phyloP scores from a whole-genome alignment of 495 filamentous ascomycete genomes.

The Aspergillus sparsus region DNA sequence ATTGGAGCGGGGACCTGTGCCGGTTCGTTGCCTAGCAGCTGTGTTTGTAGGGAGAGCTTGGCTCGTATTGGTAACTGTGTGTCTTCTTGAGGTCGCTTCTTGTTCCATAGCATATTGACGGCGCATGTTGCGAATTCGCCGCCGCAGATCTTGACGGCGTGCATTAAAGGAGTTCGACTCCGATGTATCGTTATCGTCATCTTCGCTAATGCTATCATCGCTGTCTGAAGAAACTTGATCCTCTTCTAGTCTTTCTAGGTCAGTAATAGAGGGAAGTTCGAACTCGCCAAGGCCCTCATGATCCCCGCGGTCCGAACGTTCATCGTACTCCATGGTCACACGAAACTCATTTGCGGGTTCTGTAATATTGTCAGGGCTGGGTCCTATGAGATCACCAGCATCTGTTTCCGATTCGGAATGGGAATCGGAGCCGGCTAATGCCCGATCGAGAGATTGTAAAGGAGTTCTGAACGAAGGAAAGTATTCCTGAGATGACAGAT shows the following conservation, averaged over 20 bases:
- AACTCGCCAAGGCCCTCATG: slow-evolving; percentile 14
- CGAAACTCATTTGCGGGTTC: slow-evolving; percentile 44
- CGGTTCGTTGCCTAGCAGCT: slow-evolving; percentile 10
- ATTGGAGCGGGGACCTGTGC: slow-evolving; percentile 19
- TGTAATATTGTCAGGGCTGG: slow-evolving; percentile 14
- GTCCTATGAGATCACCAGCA: slow-evolving; percentile 10
- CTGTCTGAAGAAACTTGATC: slow-evolving; percentile 49
- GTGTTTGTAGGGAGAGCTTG: slow-evolving; percentile 28
- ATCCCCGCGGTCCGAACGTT: slow-evolving; percentile 32
- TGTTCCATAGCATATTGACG: slow-evolving; percentile 26
- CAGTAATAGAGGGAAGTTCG: slow-evolving; percentile 23
- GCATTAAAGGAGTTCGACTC: slow-evolving; percentile 29
- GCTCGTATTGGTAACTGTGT: slow-evolving; percentile 31
- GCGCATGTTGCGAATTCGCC: slow-evolving; percentile 29
- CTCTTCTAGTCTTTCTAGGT: slow-evolving; percentile 38
- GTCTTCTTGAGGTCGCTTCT: slow-evolving; percentile 25
- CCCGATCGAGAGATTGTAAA: slow-evolving; percentile 35
- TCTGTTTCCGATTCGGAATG: slow-evolving; percentile 29
- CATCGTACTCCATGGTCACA: slow-evolving; percentile 53
- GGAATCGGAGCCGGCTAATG: slow-evolving; percentile 27
- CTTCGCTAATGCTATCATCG: slow-evolving; percentile 45
- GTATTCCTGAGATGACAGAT: slow-evolving; percentile 47
- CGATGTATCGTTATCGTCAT: slow-evolving; percentile 40
- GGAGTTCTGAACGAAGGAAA: slow-evolving; percentile 40
- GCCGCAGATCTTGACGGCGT: slow-evolving; percentile 34